A percentile compares a stretch with the other conserved stretches of the same genome.
Evolutionary conservation across 805 yeast genomes (phyloP).

Genomic region (Sungouiozyma intestinalis): DNA sequence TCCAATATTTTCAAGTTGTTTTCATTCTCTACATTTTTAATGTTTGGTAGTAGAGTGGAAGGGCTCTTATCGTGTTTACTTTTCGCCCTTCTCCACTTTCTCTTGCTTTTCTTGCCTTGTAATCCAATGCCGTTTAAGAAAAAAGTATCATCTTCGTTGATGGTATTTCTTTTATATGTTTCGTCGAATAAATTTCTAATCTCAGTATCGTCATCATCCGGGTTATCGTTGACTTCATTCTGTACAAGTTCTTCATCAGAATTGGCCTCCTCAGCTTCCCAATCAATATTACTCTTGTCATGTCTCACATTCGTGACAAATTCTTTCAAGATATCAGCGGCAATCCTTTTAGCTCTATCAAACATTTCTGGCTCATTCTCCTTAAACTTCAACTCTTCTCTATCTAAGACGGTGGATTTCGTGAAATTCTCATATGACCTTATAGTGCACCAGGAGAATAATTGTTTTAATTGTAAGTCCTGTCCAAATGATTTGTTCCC

Average conservation of each 20-base stretch:
- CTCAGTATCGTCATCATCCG: conserved; percentile 6
- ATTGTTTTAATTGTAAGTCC: conserved; percentile 22
- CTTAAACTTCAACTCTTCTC: conserved; percentile 1
- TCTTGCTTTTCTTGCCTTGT: conserved; percentile 2
- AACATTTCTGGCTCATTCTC: background rate
- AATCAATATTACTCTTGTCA: conserved; percentile 19
- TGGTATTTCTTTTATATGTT: background rate
- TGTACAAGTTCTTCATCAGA: conserved; percentile 8
- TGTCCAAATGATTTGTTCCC: conserved; percentile 22
- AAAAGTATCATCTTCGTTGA: conserved; percentile 5
- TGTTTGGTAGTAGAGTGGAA: conserved; percentile 17
- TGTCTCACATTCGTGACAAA: conserved; percentile 24
- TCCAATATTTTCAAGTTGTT: conserved; percentile 16
- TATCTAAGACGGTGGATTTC: background rate
- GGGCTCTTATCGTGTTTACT: background rate
- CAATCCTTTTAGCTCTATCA: conserved; percentile 13
- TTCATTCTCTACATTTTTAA: conserved; percentile 23
- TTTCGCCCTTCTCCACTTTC: background rate
- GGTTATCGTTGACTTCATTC: conserved; percentile 11
- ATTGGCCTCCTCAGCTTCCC: conserved; percentile 15
- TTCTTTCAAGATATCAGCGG: conserved; percentile 19
- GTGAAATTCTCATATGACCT: conserved; percentile 10
- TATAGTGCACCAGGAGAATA: conserved; percentile 27
- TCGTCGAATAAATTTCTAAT: background rate
- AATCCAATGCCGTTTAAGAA: conserved; percentile 3